A percentile compares a stretch with the other conserved stretches of the same genome.
These are phyloP conservation scores for Aureobasidium sp. DNA, from an alignment of 2,329 filamentous ascomycete species.

Conservation along the genomic window DNA sequence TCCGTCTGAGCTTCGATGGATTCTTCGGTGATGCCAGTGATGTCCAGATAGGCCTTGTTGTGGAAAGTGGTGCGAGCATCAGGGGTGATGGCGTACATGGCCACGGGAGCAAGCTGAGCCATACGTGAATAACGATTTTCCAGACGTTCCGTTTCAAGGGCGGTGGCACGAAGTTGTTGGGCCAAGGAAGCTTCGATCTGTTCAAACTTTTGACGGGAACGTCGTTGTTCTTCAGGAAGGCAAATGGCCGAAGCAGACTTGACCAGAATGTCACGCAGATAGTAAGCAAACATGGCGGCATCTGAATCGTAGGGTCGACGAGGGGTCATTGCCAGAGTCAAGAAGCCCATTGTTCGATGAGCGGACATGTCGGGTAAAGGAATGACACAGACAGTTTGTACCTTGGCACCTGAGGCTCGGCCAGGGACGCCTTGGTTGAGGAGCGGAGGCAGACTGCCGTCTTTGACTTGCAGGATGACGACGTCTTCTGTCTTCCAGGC, in stretches of 20 bases:
- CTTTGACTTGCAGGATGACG: not conserved
- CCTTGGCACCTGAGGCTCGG: not conserved
- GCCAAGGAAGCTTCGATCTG: constrained; percentile 29
- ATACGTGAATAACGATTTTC: constrained; percentile 32
- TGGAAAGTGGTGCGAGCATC: constrained; percentile 29
- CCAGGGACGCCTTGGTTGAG: not conserved
- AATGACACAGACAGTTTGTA: constrained; percentile 10
- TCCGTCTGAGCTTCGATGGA: constrained; percentile 5
- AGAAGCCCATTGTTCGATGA: constrained; percentile 29
- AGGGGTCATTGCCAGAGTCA: constrained; percentile 32
- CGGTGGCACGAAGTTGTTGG: constrained; percentile 25
- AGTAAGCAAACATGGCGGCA: constrained; percentile 30
- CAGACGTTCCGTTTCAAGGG: constrained; percentile 24
- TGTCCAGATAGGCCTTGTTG: constrained; percentile 32
- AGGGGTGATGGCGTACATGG: constrained; percentile 30
- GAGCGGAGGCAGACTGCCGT: not conserved
- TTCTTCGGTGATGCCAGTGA: constrained; percentile 22
- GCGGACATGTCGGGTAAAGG: constrained; percentile 21
- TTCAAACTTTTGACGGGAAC: constrained; percentile 27
- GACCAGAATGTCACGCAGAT: constrained; percentile 23
- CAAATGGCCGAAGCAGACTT: constrained; percentile 19
- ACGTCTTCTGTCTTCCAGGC: constrained; percentile 2
- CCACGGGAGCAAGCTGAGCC: constrained; percentile 30
- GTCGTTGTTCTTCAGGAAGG: constrained; percentile 17
- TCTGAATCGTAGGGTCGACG: constrained; percentile 29